Evolutionary conservation across 2,329 filamentous ascomycete species (phyloP).

Genomic region (Cercospora citrullina): DNA sequence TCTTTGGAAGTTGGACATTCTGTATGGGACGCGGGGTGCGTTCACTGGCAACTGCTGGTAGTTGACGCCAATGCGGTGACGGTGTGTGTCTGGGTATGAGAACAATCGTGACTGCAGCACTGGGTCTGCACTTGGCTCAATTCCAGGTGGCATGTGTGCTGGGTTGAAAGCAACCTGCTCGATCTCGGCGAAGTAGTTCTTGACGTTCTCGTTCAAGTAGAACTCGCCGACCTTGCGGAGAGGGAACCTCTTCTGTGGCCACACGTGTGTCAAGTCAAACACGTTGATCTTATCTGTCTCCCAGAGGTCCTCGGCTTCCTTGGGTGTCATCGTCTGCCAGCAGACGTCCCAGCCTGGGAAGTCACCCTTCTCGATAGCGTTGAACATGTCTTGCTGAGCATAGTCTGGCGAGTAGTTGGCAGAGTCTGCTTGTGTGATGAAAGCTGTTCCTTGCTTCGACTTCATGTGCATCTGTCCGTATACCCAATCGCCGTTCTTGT

Average conservation of each 20-base stretch:
- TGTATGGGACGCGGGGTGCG: slow-evolving; percentile 57
- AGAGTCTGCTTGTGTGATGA: slow-evolving; percentile 55
- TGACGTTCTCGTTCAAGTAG: slow-evolving; percentile 55
- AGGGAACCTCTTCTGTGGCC: slow-evolving; percentile 56
- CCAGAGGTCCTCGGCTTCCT: slow-evolving; percentile 54
- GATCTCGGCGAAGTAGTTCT: slow-evolving; percentile 66
- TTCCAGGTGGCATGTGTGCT: slow-evolving; percentile 65
- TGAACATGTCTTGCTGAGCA: slow-evolving; percentile 55
- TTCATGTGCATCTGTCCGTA: slow-evolving; percentile 57
- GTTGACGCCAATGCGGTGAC: slow-evolving; percentile 58
- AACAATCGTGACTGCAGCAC: slow-evolving; percentile 69
- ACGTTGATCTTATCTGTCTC: slow-evolving; percentile 57
- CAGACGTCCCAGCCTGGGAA: slow-evolving; percentile 54
- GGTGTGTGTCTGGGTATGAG: slow-evolving; percentile 68
- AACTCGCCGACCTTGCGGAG: slow-evolving; percentile 56
- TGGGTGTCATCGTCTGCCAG: slow-evolving; percentile 55
- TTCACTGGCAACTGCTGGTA: slow-evolving; percentile 61
- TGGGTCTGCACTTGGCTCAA: slow-evolving; percentile 69
- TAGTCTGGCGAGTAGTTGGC: slow-evolving; percentile 54
- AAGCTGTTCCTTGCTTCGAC: slow-evolving; percentile 54
- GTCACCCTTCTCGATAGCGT: slow-evolving; percentile 55
- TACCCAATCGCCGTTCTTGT: slow-evolving; percentile 56
- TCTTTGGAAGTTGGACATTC: slow-evolving; percentile 66
- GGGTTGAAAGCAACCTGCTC: slow-evolving; percentile 71
- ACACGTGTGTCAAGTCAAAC: slow-evolving; percentile 57